Conservation (phyloP, 139 green algal species). For the Chlorella vulgaris region DNA sequence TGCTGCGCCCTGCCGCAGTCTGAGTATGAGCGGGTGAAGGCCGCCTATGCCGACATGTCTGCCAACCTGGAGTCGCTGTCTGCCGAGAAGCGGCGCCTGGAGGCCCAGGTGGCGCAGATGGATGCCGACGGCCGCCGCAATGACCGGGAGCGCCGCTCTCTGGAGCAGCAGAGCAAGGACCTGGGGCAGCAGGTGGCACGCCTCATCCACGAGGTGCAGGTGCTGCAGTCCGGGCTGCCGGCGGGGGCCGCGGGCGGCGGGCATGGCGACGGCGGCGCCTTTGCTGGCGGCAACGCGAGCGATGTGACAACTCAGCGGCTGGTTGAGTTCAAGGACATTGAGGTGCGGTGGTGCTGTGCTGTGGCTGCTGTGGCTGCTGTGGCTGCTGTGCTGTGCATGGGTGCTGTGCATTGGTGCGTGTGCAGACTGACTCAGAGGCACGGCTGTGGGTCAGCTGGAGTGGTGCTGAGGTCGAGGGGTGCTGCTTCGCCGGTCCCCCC, state of each 20-base stretch:
- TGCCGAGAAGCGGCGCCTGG: conserved; percentile 35
- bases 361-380: background rate
- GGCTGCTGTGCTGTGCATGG: background rate
- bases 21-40: conserved; percentile 56
- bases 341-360: conserved; percentile 7
- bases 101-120: conserved; percentile 24
- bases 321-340: conserved; percentile 47
- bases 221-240: conserved; percentile 16
- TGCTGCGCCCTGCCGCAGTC: background rate
- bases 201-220: conserved; percentile 49
- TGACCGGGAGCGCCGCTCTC: conserved; percentile 31
- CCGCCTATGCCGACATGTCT: conserved; percentile 37
- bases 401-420: too few relatives aligned
- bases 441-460: too few relatives aligned
- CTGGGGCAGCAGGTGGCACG: conserved; percentile 44
- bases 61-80: conserved; percentile 36
- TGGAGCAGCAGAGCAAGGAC: conserved; percentile 50
- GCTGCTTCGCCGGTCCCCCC: too few relatives aligned
- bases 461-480: too few relatives aligned
- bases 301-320: conserved; percentile 52
- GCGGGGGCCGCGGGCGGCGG: conserved; percentile 1
- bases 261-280: background rate
- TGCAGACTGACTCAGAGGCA: too few relatives aligned
- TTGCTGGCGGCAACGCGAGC: conserved; percentile 32
- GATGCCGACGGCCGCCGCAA: conserved; percentile 14